Percentiles rank a stretch among this genome's conserved stretches.
These are phyloP conservation scores for Dioszegia aurantiaca DNA, from an alignment of 768 basidiomycete species.

Conservation along the genomic window DNA sequence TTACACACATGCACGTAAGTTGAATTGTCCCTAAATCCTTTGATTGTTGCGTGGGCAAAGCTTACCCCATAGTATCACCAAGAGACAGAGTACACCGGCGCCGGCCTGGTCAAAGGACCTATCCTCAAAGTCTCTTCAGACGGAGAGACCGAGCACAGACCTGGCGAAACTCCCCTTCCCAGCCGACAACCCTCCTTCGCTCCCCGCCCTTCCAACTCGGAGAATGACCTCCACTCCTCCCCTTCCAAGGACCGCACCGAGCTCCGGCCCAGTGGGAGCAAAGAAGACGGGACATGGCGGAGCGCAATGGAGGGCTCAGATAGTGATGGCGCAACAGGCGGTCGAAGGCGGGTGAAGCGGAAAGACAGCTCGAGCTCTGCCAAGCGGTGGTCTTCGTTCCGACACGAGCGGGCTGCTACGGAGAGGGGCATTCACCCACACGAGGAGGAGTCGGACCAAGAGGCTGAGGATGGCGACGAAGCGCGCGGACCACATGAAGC, in stretches of 20 bases:
- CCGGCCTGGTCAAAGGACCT: slow-evolving; percentile 31
- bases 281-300: slow-evolving; percentile 17
- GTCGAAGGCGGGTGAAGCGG: not conserved
- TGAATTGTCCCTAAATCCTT: not conserved
- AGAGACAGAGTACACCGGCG: slow-evolving; percentile 20
- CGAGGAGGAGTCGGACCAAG: slow-evolving; percentile 4
- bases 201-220: not conserved
- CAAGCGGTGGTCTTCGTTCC: slow-evolving; percentile 17
- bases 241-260: too few relatives aligned
- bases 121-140: slow-evolving; percentile 44
- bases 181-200: slow-evolving; percentile 17
- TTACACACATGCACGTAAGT: slow-evolving; percentile 43
- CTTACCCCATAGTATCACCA: slow-evolving; percentile 36
- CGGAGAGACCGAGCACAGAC: slow-evolving; percentile 46
- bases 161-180: slow-evolving; percentile 37
- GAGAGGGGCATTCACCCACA: not conserved
- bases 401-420: slow-evolving; percentile 1
- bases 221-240: too few relatives aligned
- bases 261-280: too few relatives aligned
- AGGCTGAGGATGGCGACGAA: not conserved
- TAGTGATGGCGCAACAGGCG: not conserved
- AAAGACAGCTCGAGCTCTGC: slow-evolving; percentile 2
- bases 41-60: too few relatives aligned
- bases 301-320: slow-evolving; percentile 10
- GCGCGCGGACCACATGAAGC: too few relatives aligned